Percentiles rank a stretch among this genome's conserved stretches.
These are phyloP conservation scores for Podospora comata DNA, from an alignment of 495 filamentous ascomycete genomes.

Conservation along the genomic window DNA sequence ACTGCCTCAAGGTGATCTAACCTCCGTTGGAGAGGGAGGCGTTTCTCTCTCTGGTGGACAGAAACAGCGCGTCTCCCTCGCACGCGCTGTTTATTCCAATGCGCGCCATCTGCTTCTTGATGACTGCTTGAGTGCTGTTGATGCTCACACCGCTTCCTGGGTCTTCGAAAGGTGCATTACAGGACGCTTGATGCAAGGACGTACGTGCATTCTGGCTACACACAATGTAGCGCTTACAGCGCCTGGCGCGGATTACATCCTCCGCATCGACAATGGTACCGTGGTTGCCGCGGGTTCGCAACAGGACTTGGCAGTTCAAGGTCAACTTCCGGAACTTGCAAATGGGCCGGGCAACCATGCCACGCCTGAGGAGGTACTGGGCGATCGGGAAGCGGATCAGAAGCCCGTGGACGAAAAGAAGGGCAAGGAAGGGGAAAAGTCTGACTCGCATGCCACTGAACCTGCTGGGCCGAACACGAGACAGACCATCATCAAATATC, in stretches of 20 bases:
- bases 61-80: constrained; percentile 13
- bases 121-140: constrained; percentile 10
- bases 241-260: constrained; percentile 6
- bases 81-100: constrained; percentile 2
- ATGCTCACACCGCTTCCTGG: constrained; percentile 7
- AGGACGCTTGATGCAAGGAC: constrained; percentile 16
- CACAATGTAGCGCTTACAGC: constrained; percentile 18
- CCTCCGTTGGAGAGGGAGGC: constrained; percentile 79
- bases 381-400: constrained; percentile 6
- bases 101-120: constrained; percentile 1
- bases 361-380: background rate
- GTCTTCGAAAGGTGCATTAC: constrained; percentile 19
- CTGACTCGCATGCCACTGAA: constrained; percentile 11
- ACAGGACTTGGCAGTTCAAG: constrained; percentile 12
- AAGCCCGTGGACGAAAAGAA: constrained; percentile 7
- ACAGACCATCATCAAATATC: constrained; percentile 16
- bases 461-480: constrained; percentile 9
- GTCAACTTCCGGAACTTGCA: constrained; percentile 16
- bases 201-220: constrained; percentile 23
- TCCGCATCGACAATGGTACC: constrained; percentile 13
- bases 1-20: constrained; percentile 78
- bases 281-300: constrained; percentile 11
- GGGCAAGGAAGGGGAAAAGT: constrained; percentile 2
- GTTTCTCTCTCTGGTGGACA: constrained; percentile 72
- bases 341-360: constrained; percentile 5